Conservation (phyloP, 83 land plant genomes). For the Picea mariana region DNA sequence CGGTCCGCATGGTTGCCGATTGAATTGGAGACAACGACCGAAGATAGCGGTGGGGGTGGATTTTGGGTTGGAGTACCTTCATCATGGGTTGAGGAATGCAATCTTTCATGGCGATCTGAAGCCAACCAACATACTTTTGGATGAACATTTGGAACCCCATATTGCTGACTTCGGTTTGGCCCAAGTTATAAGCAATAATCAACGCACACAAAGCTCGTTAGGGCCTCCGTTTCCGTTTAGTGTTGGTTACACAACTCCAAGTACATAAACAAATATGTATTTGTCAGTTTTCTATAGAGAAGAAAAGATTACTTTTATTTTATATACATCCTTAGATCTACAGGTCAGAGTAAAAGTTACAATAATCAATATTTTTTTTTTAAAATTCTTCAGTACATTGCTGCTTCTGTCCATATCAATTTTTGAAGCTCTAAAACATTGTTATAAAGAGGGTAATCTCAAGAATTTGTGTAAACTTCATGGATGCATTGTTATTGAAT, state of each 20-base stretch:
- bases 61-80: slow-evolving; percentile 55
- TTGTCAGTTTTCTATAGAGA: too few relatives aligned
- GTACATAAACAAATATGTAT: neutral
- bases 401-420: too few relatives aligned
- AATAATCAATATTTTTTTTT: too few relatives aligned
- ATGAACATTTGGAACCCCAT: slow-evolving; percentile 42
- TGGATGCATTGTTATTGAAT: too few relatives aligned
- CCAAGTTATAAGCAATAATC: neutral
- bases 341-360: too few relatives aligned
- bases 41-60: slow-evolving; percentile 56
- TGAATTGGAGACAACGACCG: slow-evolving; percentile 35
- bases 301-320: too few relatives aligned
- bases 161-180: slow-evolving; percentile 80
- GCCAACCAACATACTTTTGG: slow-evolving; percentile 72
- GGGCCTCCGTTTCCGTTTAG: neutral
- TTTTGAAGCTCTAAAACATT: too few relatives aligned
- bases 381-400: too few relatives aligned
- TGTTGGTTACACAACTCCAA: neutral
- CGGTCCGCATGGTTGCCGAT: slow-evolving; percentile 8
- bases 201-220: neutral
- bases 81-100: slow-evolving; percentile 53
- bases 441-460: too few relatives aligned
- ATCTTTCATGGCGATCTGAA: slow-evolving; percentile 72
- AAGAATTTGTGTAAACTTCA: too few relatives aligned
- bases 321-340: too few relatives aligned